Evolutionary conservation across 192 early-diverging fungal species (phyloP), one percentile per base, ranked within the genome.

Genomic region (Mortierella alpina): DNA sequence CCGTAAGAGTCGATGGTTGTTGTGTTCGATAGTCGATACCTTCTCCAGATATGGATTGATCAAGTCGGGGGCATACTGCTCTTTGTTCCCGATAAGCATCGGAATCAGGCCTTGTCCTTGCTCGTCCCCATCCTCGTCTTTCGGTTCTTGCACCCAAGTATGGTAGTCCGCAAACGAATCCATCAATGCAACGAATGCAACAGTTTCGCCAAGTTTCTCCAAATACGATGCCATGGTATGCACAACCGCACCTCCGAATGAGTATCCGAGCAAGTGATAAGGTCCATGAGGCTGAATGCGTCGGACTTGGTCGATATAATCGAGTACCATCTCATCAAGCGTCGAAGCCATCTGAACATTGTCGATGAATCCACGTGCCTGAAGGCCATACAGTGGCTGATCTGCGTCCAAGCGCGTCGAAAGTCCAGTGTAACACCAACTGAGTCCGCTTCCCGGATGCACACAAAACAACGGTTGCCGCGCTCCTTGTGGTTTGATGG

Each of bases 351-450:
- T 15, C 47, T 23, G 49, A 31, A 39, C 48, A 62, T 7, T 62
- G 14, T 18, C 68, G 62, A 23, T 15, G 13, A 75, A 67, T 55
- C 72, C 72, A 50, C 65, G 65, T 39, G 72, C 72, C 20, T 75
- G 72, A 31, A 70, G n/a, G 31, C 78, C 72, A 60, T 81, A 71
- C 22, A 72, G 4, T 17, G 67, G 69, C 41, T 81, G 70, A 6
- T 81, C 71, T 5, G 58, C 49, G 52, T 55, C 46, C 40, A 81
- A 15, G 42, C 51, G 39, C 45, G 45, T 75, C 4, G 65, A 41
- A 4, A 75, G 59, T 60, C 65, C 40, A 41, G 49, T 44, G 48
- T 67, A 75, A 53, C 72, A 22, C 57, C 63, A 75, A 31, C 49
- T 39, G 31, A 67, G 18, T 61, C 72, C 72, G 31, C 49, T 17